A percentile compares a stretch with the other conserved stretches of the same genome.
These are phyloP conservation scores for Hyaloscypha hepaticicola DNA, from an alignment of 495 filamentous ascomycete species.

Conservation along the genomic window DNA sequence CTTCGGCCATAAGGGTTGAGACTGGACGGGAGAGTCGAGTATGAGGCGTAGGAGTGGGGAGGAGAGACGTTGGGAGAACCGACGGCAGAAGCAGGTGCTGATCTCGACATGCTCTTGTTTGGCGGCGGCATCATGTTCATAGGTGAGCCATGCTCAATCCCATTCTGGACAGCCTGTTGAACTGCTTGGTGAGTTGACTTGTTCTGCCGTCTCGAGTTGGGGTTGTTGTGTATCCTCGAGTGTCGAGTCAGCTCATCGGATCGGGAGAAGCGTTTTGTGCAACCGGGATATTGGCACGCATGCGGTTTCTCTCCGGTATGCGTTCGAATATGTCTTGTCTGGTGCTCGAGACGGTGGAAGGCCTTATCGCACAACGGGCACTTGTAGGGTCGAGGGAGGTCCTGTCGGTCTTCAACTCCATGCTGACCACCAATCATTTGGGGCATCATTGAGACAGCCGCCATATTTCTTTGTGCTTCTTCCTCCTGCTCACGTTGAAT, in stretches of 20 bases:
- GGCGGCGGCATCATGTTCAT: slow-evolving; percentile 78
- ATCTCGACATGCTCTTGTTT: slow-evolving; percentile 71
- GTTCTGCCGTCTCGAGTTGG: slow-evolving; percentile 91
- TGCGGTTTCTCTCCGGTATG: slow-evolving; percentile 99
- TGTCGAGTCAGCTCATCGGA: slow-evolving; percentile 97
- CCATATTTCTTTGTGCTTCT: slow-evolving; percentile 26
- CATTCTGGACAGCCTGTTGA: slow-evolving; percentile 37
- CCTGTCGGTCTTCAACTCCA: slow-evolving; percentile 39
- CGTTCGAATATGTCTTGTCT: slow-evolving; percentile 95
- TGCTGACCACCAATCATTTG: slow-evolving; percentile 27
- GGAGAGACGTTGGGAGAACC: slow-evolving; percentile 95
- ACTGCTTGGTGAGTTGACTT: slow-evolving; percentile 65
- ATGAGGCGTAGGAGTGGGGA: slow-evolving; percentile 82
- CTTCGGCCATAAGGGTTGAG: slow-evolving; percentile 67
- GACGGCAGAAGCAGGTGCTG: slow-evolving; percentile 85
- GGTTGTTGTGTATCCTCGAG: slow-evolving; percentile 98
- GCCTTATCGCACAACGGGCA: slow-evolving; percentile 98
- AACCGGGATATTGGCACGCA: slow-evolving; percentile 89
- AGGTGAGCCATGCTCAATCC: slow-evolving; percentile 47
- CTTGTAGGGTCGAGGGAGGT: slow-evolving; percentile 95
- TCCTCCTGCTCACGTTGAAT: slow-evolving; percentile 25
- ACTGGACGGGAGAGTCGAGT: slow-evolving; percentile 60
- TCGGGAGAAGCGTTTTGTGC: slow-evolving; percentile 95
- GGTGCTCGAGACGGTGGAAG: slow-evolving; percentile 97
- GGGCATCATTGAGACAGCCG: slow-evolving; percentile 31